These are phyloP conservation scores for Lachancea cidri DNA, from an alignment of 805 yeast species.

Conservation along the genomic window DNA sequence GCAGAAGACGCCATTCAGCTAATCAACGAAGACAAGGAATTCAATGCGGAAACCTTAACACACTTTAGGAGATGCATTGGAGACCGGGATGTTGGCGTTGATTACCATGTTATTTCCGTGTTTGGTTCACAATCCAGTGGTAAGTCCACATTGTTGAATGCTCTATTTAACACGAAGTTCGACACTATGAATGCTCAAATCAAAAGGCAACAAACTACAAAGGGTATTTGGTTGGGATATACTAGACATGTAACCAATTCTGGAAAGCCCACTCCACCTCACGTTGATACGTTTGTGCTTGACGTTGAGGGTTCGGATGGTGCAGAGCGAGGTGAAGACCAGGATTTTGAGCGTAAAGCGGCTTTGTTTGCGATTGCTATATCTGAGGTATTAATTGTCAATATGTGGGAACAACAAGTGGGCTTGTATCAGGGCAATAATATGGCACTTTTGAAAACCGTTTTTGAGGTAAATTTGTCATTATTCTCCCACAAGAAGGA, in stretches of 20 bases:
- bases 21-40: constrained; percentile 47
- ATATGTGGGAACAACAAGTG: constrained; percentile 95
- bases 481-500: constrained; percentile 63
- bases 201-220: constrained; percentile 84
- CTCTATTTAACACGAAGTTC: constrained; percentile 77
- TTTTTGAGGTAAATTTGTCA: constrained; percentile 88
- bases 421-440: constrained; percentile 97
- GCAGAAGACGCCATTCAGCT: constrained; percentile 41
- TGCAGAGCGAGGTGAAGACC: constrained; percentile 95
- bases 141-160: constrained; percentile 85
- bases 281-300: constrained; percentile 61
- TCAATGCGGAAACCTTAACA: constrained; percentile 29
- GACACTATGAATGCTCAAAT: constrained; percentile 85
- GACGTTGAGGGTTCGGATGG: constrained; percentile 99
- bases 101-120: constrained; percentile 88
- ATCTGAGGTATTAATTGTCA: constrained; percentile 82
- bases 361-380: constrained; percentile 93
- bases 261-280: constrained; percentile 10
- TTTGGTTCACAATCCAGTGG: constrained; percentile 98
- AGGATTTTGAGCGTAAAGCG: constrained; percentile 94
- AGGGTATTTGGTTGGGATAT: constrained; percentile 73
- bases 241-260: constrained; percentile 38
- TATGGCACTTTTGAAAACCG: constrained; percentile 91
- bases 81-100: constrained; percentile 46
- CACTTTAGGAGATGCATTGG: constrained; percentile 21